Evolutionary conservation across 2,329 filamentous ascomycete species (phyloP), one percentile per base, ranked within the genome.

Genomic region (Teratosphaeria viscida): DNA sequence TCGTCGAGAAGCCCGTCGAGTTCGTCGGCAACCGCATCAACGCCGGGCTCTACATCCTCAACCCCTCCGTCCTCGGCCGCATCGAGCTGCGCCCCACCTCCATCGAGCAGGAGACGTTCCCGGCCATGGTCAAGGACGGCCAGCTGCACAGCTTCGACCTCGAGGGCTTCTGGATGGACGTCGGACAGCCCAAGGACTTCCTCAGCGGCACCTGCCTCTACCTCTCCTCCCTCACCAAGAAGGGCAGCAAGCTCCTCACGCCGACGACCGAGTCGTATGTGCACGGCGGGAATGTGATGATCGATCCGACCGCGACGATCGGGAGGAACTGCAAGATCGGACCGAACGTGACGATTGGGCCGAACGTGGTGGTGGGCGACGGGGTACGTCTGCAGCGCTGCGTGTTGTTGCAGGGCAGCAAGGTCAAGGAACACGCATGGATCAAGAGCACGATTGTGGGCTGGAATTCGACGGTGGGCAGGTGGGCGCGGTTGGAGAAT

Each of bases 21-120:
- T 97, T 96, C 73, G 92, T 97, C 60, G 92, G 92, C 70, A 97
- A 97, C 84, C 89, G 92, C 66, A 97, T 97, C 83, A 97, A 97
- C 71, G 94, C 92, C 67, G 94, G 94, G 78, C 90, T 97, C 78
- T 97, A 97, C 82, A 95, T 97, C 70, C 82, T 97, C 71, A 97
- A 96, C 82, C 91, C 92, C 55, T 91, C 87, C 57, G 85, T 97
- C 49, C 85, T 99, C 62, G 81, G 86, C 67, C 89, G 92, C 74
- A 97, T 99, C 71, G 92, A 97, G 76, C 86, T 97, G 66, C 90
- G 92, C 63, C 94, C 94, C 52, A 97, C 92, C 56, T 96, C 91
- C 6, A 99, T 97, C 73, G 92, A 99, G 79, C 92, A 97, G 79
- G 94, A 97, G 80, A 96, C 91, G 37, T 99, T 99, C 88, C 92